Evolutionary conservation across 495 filamentous ascomycete genomes (phyloP).

Genomic region (Penicillium odoratum): DNA sequence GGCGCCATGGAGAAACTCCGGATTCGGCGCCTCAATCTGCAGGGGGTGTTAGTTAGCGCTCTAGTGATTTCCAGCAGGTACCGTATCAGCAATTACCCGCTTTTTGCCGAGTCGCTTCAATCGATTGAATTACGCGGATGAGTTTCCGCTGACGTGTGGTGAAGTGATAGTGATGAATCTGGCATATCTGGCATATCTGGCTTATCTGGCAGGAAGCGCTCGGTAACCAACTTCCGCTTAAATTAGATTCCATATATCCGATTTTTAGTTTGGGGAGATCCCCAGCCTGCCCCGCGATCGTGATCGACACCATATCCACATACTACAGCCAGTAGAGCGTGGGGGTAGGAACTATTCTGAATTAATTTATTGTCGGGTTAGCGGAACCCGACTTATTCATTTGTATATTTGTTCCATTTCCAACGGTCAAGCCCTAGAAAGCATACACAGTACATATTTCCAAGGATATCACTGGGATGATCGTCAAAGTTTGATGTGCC

Average conservation of each 20-base stretch:
- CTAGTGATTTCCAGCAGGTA: conserved; percentile 18
- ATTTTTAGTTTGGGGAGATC: background rate
- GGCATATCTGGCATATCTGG: no score
- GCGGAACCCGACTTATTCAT: background rate
- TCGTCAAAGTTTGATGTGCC: conserved; percentile 13
- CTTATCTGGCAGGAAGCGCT: background rate
- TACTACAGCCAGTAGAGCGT: conserved; percentile 5
- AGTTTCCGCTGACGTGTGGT: background rate
- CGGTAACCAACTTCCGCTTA: background rate
- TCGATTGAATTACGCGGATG: no score
- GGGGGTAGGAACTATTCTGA: conserved; percentile 10
- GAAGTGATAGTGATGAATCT: no score
- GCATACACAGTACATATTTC: background rate
- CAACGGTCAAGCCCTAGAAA: background rate
- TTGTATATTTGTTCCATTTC: background rate
- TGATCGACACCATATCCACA: conserved; percentile 8
- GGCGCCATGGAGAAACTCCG: conserved; percentile 22
- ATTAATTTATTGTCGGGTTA: background rate
- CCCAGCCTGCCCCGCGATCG: conserved; percentile 2
- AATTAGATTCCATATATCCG: background rate
- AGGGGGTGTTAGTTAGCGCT: conserved; percentile 1
- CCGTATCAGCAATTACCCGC: conserved; percentile 22
- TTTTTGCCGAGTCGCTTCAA: conserved; percentile 20
- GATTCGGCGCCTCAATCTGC: conserved; percentile 20
- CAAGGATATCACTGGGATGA: conserved; percentile 3